These are phyloP conservation scores for Penicillium canescens DNA, from an alignment of 495 filamentous ascomycete genomes.

Conservation along the genomic window DNA sequence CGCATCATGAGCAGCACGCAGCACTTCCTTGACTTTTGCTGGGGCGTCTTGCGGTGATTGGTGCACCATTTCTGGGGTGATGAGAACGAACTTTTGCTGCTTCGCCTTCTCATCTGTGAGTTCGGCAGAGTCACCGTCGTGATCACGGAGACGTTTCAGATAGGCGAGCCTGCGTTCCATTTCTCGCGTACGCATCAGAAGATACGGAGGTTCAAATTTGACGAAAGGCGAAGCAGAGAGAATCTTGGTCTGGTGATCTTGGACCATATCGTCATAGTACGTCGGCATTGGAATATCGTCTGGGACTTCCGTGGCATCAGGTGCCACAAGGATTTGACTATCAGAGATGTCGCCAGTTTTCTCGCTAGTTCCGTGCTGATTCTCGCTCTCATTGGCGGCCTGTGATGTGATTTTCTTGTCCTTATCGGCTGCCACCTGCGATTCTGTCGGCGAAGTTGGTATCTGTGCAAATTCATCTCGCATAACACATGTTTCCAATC, in stretches of 20 bases:
- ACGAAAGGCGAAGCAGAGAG: constrained; percentile 97
- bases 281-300: constrained; percentile 88
- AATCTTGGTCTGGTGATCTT: constrained; percentile 86
- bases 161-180: constrained; percentile 81
- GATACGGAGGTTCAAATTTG: constrained; percentile 89
- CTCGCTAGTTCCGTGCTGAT: constrained; percentile 17
- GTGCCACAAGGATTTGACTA: constrained; percentile 15
- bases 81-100: constrained; percentile 76
- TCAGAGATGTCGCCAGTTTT: constrained; percentile 15
- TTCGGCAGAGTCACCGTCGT: constrained; percentile 59
- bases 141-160: constrained; percentile 77
- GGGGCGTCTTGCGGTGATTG: constrained; percentile 72
- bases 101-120: constrained; percentile 58
- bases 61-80: constrained; percentile 93
- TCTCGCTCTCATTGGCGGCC: background rate
- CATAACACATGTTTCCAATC: constrained; percentile 94
- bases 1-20: constrained; percentile 91
- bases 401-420: constrained; percentile 1
- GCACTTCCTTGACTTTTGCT: constrained; percentile 83
- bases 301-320: constrained; percentile 62
- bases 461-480: constrained; percentile 91
- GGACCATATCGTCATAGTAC: constrained; percentile 92
- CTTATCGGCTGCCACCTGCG: constrained; percentile 14
- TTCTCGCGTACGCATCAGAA: constrained; percentile 87
- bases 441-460: constrained; percentile 59